phyloP scores from a whole-genome alignment of 2,329 filamentous ascomycete genomes.

The Colletotrichum lentis region DNA sequence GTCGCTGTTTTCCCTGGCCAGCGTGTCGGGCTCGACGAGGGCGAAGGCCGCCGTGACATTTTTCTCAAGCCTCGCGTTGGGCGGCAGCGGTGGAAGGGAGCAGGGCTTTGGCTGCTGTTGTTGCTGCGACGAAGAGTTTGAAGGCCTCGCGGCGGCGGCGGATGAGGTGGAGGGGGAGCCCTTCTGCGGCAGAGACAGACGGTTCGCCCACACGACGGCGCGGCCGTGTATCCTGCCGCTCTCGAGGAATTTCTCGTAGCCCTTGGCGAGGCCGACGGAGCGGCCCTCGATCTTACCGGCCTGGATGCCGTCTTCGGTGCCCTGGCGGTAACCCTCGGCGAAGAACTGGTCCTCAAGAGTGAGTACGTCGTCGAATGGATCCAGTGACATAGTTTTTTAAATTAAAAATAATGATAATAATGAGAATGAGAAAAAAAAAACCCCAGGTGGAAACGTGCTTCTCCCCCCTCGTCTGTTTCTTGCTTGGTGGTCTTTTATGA shows the following conservation, averaged over 20 bases:
- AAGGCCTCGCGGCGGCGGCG: conserved; percentile 9
- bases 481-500: background rate
- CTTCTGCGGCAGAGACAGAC: conserved; percentile 54
- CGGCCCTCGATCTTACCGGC: conserved; percentile 89
- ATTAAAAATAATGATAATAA: too few relatives aligned
- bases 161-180: background rate
- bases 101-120: conserved; percentile 24
- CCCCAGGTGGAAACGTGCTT: too few relatives aligned
- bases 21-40: conserved; percentile 78
- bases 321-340: conserved; percentile 79
- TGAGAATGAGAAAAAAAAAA: too few relatives aligned
- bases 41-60: conserved; percentile 80
- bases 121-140: conserved; percentile 5
- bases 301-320: conserved; percentile 75
- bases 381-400: conserved; percentile 46
- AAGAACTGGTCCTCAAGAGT: conserved; percentile 77
- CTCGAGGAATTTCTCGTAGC: conserved; percentile 89
- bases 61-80: conserved; percentile 74
- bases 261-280: conserved; percentile 88
- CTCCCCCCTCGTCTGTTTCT: too few relatives aligned
- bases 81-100: conserved; percentile 52
- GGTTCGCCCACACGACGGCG: conserved; percentile 83
- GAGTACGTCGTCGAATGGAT: conserved; percentile 66
- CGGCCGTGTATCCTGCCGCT: conserved; percentile 81
- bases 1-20: conserved; percentile 84